A percentile compares a stretch with the other conserved stretches of the same genome.
Conservation (phyloP, 1,284 basidiomycete species). For the Violaceomyces palustris region DNA sequence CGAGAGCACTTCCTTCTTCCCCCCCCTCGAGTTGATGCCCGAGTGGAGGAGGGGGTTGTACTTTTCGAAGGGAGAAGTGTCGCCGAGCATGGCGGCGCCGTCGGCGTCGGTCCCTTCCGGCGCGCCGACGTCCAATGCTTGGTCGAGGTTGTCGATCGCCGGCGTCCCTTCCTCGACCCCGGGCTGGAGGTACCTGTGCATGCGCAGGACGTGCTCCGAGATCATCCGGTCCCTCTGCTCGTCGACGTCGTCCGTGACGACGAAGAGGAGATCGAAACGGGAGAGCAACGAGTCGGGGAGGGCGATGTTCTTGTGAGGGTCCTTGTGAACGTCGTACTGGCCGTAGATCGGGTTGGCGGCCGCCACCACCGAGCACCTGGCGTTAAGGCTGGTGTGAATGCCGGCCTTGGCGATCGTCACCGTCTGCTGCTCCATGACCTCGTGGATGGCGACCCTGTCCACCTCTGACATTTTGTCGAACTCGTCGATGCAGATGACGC, state of each 20-base stretch:
- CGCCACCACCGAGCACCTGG: constrained; percentile 93
- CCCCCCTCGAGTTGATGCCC: constrained; percentile 60
- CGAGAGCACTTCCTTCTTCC: constrained; percentile 74
- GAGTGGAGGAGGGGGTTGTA: constrained; percentile 92
- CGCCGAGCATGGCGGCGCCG: constrained; percentile 31
- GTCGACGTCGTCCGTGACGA: constrained; percentile 96
- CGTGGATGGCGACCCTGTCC: constrained; percentile 98
- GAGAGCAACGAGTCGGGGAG: constrained; percentile 96
- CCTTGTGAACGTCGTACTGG: constrained; percentile 99
- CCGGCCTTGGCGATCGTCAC: constrained; percentile 99
- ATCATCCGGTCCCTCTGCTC: constrained; percentile 89
- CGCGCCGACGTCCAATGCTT: constrained; percentile 48
- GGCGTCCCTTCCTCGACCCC: constrained; percentile 86
- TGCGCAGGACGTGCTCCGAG: constrained; percentile 93
- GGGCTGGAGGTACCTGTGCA: constrained; percentile 94
- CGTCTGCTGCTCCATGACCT: constrained; percentile 98
- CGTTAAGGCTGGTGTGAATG: constrained; percentile 96
- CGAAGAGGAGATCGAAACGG: constrained; percentile 96
- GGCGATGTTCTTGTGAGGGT: constrained; percentile 97
- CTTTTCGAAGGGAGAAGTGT: constrained; percentile 66
- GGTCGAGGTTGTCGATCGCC: constrained; percentile 74
- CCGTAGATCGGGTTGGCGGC: constrained; percentile 99
- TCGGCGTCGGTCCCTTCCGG: constrained; percentile 39
- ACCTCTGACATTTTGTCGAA: constrained; percentile 99
- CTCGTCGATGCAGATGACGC: constrained; percentile 98